Percentiles rank a stretch among this genome's conserved stretches.
Evolutionary conservation across 352 stramenopile genomes (phyloP).

Genomic region (Pythium sukuiense): DNA sequence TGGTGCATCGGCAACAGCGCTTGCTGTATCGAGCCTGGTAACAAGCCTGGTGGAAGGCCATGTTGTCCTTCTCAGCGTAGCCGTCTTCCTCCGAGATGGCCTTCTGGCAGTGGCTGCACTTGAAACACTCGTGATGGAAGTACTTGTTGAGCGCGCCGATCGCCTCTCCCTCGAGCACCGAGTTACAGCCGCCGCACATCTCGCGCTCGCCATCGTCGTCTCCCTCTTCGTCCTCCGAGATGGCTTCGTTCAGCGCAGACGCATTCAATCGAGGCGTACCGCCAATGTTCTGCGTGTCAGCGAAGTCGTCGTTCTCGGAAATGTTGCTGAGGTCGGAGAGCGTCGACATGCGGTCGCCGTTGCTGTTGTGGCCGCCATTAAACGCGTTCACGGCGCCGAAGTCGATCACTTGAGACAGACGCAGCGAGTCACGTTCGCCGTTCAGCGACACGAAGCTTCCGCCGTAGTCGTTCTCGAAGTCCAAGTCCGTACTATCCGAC

Average conservation of each 20-base stretch:
- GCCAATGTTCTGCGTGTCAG: conserved; percentile 11
- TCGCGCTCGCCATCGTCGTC: conserved; percentile 76
- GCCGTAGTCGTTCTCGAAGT: conserved; percentile 55
- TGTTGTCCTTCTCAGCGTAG: conserved; percentile 81
- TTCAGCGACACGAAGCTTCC: conserved; percentile 48
- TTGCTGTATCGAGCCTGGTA: conserved; percentile 81
- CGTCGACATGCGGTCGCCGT: conserved; percentile 37
- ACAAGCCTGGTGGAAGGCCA: conserved; percentile 79
- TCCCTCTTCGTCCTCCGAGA: conserved; percentile 43
- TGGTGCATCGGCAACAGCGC: conserved; percentile 73
- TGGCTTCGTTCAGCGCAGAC: conserved; percentile 16
- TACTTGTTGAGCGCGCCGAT: conserved; percentile 80
- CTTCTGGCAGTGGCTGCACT: conserved; percentile 71
- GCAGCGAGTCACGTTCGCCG: conserved; percentile 64
- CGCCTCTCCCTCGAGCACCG: conserved; percentile 75
- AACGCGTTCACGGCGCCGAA: conserved; percentile 59
- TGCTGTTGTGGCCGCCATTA: conserved; percentile 29
- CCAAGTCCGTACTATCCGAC: conserved; percentile 69
- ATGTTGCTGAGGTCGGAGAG: conserved; percentile 63
- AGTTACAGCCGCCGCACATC: conserved; percentile 64
- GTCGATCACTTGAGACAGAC: conserved; percentile 78
- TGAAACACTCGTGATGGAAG: conserved; percentile 87
- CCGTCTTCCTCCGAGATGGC: conserved; percentile 78
- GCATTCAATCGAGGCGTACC: conserved; percentile 1
- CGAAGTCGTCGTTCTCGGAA: conserved; percentile 41